Evolutionary conservation across 768 basidiomycete species (phyloP), one percentile per base, ranked within the genome.

Genomic region (Leccinum uliginosum): DNA sequence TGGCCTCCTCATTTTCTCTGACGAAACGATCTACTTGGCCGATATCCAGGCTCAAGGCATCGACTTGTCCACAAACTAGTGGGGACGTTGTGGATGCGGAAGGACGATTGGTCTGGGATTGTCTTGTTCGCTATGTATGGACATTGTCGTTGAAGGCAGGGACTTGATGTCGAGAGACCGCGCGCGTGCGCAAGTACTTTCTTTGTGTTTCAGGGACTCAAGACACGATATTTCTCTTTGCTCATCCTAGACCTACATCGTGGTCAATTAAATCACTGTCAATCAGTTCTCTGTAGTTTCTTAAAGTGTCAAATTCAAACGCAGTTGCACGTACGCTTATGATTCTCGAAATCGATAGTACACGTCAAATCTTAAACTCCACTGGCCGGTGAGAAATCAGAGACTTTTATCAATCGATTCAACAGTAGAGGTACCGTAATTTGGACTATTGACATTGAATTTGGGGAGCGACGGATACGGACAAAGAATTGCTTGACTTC

Each of bases 1-100:
- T 29, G 69, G 73, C 2, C 66, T 80, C 7, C 67, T 78, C 26
- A 72, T 80, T 54, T 57, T 78, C 17, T 65, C 65, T 1, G 79
- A 79, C 53, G 74, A 76, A 38, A 59, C 55, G 32, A 66, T 80
- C 17, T 75, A 73, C 62, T 61, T 76, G 15, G 76, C 68, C 8
- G 60, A 76, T 23, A 71, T 80, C 17, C 59, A 59, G 21, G 72
- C 72, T 5, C 65, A 63, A 48, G 75, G 67, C 17, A 65, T 61
- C 5, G 49, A 66, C 19, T 50, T 69, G 43, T 4, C 58, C 15
- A 48, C 44, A 6, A 10, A 50, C 14, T 66, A 55, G 47, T 26
- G 26, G 32, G 29, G 48, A 50, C 19, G 17, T 10, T 21, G 8
- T n/a, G 12, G 11, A 6, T 34, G 34, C 15, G 15, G 34, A 6